Base-by-base conservation (phyloP, 2,329 filamentous ascomycete genomes). In the Ophiostoma himal-ulmi region DNA sequence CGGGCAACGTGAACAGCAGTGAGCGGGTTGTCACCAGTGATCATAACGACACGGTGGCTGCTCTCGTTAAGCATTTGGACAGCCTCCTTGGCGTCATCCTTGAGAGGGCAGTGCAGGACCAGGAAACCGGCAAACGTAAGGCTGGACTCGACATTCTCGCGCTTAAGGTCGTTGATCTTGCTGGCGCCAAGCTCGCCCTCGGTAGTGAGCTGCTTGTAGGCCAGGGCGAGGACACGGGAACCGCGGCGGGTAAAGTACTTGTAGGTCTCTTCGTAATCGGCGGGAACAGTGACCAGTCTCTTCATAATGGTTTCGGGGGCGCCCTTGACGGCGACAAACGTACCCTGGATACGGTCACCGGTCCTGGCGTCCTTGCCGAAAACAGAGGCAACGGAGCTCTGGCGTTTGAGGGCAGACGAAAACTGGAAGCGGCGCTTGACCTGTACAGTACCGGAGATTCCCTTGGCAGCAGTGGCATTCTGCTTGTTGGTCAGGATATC, bases 51-150 rank as follows among this genome's bases (percentile, higher is more conserved):
- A 75, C 95, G 92, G 80, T 99, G 95, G 81, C 94, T 98, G 81
- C 94, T 98, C 83, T 99, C 95, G 78, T 97, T 99, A 75, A 99
- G 86, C 93, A 98, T 97, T 74, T 91, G 92, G 57, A 99, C 92
- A 54, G 95, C 89, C 78, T 95, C 90, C 81, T 96, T 91, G 66
- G 95, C 95, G 79, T 99, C 95, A 36, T 97, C 94, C 82, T 99
- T 99, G 71, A 99, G 85, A 5, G 95, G 95, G 76, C 93, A 97
- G 79, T 97, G 94, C 39, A 99, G 84, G 68, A 99, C 93, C 73
- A 99, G 83, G 83, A 99, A 99, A 71, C 95, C 95, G 72, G 95
- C 95, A 80, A 99, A 99, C 26, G 86, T 88, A 67, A 99, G 83
- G 34, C 91, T 88, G 67, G 87, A 86, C 79, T 99, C 95, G 26